A percentile compares a stretch with the other conserved stretches of the same genome.
Evolutionary conservation across 768 basidiomycete genomes (phyloP).

Genomic region (Cubamyces lactineus): DNA sequence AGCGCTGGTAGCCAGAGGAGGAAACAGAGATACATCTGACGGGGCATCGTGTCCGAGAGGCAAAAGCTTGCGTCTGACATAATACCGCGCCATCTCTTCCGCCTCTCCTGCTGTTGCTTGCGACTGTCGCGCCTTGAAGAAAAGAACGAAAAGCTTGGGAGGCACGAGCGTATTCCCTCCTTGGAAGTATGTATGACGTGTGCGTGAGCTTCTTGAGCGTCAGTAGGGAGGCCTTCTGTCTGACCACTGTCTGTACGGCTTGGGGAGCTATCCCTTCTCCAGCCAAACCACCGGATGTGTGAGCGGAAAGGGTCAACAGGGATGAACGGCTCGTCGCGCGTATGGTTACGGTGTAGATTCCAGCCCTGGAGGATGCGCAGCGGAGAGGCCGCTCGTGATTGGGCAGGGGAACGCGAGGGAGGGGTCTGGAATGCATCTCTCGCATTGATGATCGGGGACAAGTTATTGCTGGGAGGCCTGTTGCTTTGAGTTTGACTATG

Average conservation of each 20-base stretch:
- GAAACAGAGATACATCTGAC: constrained; percentile 47
- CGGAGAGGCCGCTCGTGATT: constrained; percentile 55
- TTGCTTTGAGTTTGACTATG: constrained; percentile 21
- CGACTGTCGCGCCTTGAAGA: background rate
- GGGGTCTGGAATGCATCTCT: constrained; percentile 34
- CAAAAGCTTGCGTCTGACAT: constrained; percentile 32
- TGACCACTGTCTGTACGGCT: constrained; percentile 10
- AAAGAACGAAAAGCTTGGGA: constrained; percentile 21
- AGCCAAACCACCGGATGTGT: constrained; percentile 28
- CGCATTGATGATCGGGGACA: constrained; percentile 27
- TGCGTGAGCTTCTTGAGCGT: background rate
- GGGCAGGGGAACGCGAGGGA: constrained; percentile 36
- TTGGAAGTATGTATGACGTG: background rate
- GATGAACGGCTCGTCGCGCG: constrained; percentile 44
- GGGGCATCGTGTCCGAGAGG: constrained; percentile 42
- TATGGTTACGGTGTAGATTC: constrained; percentile 53
- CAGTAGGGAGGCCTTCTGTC: constrained; percentile 8
- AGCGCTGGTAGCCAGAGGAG: constrained; percentile 76
- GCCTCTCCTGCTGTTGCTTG: background rate
- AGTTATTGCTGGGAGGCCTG: constrained; percentile 10
- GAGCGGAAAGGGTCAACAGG: constrained; percentile 41
- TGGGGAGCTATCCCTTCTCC: constrained; percentile 17
- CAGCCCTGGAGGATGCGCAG: constrained; percentile 56
- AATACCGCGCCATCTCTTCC: constrained; percentile 22
- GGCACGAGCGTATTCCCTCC: constrained; percentile 11